Evolutionary conservation across 352 stramenopile species (phyloP).

Genomic region (Phytophthora palmivora): DNA sequence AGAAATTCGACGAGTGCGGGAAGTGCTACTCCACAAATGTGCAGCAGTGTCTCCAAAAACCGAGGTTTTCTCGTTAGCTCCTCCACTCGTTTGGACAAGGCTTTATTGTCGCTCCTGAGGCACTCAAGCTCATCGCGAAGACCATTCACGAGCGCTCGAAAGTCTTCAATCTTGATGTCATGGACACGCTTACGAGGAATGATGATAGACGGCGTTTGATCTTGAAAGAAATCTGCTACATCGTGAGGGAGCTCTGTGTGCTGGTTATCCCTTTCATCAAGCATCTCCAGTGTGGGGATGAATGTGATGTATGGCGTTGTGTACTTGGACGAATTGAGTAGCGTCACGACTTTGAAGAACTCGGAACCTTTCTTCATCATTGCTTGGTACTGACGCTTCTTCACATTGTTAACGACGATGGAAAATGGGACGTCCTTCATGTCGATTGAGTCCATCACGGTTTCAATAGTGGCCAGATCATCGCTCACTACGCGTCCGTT

Average conservation of each 20-base stretch:
- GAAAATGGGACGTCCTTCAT: slow-evolving; percentile 16
- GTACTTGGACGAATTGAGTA: slow-evolving; percentile 17
- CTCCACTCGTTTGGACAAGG: background rate
- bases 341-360: slow-evolving; percentile 11
- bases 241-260: background rate
- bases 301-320: slow-evolving; percentile 18
- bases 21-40: background rate
- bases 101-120: background rate
- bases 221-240: background rate
- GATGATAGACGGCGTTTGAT: background rate
- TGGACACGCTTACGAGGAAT: background rate
- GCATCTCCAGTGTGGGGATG: slow-evolving; percentile 12
- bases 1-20: background rate
- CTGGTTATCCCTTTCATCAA: slow-evolving; percentile 5
- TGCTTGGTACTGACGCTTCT: slow-evolving; percentile 12
- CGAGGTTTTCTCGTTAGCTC: background rate
- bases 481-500: slow-evolving; percentile 27
- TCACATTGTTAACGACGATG: slow-evolving; percentile 31
- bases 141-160: background rate
- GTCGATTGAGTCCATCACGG: slow-evolving; percentile 25
- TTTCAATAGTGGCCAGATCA: slow-evolving; percentile 28
- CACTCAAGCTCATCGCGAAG: background rate
- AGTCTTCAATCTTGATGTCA: background rate
- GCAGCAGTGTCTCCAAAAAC: background rate
- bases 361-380: slow-evolving; percentile 21